Evolutionary conservation across 2,329 filamentous ascomycete species (phyloP).

Genomic region (Alternaria sp.): DNA sequence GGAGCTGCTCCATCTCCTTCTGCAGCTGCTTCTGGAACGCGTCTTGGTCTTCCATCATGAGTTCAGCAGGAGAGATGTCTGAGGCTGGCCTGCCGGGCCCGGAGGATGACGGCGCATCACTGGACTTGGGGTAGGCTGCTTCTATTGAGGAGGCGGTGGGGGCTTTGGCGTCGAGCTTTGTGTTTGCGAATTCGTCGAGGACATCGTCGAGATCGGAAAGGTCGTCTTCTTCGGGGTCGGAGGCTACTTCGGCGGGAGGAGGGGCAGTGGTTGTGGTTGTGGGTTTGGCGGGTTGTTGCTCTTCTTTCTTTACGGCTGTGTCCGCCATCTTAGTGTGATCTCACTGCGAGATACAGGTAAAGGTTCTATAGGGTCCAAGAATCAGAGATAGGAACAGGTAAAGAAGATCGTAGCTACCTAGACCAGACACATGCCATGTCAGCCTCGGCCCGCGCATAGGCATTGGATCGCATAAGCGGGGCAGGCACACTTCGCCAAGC

Average conservation of each 20-base stretch:
- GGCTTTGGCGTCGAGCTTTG: constrained; percentile 61
- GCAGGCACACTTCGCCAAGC: constrained; percentile 1
- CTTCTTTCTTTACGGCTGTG: constrained; percentile 23
- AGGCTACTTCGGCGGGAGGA: constrained; percentile 55
- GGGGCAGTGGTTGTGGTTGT: constrained; percentile 19
- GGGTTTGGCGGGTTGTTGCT: constrained; percentile 19
- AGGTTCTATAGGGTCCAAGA: background rate
- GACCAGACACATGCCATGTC: constrained; percentile 9
- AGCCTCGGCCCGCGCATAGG: constrained; percentile 32
- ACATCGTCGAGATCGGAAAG: constrained; percentile 94
- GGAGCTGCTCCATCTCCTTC: constrained; percentile 83
- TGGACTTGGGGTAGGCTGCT: constrained; percentile 36
- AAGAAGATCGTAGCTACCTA: background rate
- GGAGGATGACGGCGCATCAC: constrained; percentile 48
- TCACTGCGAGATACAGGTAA: background rate
- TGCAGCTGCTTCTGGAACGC: constrained; percentile 88
- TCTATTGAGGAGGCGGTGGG: constrained; percentile 33
- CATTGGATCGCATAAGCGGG: constrained; percentile 21
- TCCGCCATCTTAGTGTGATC: constrained; percentile 24
- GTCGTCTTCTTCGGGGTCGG: constrained; percentile 92
- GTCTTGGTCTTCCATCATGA: constrained; percentile 55
- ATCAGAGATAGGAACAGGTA: background rate
- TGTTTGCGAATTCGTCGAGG: constrained; percentile 84
- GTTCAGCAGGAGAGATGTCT: constrained; percentile 36
- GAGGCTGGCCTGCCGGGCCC: constrained; percentile 47